phyloP scores from a whole-genome alignment of 352 stramenopile genomes.

The Globisporangium middletonii region DNA sequence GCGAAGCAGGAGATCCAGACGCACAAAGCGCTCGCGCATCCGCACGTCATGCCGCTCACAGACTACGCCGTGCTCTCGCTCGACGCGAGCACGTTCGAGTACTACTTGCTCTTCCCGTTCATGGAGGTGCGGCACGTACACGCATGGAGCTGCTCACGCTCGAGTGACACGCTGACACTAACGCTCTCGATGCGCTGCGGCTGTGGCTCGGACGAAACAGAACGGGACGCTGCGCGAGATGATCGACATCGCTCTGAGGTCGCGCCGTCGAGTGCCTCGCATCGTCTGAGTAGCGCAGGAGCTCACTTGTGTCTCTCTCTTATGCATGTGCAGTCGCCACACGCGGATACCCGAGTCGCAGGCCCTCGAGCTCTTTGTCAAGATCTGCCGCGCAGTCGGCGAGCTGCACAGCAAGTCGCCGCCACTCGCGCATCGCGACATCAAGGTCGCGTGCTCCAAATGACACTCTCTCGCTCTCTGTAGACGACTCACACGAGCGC shows the following conservation, averaged over 20 bases:
- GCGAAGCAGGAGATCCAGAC: constrained; percentile 81
- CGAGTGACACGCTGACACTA: neutral
- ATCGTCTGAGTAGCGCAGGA: neutral
- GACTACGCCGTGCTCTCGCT: constrained; percentile 66
- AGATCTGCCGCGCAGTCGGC: constrained; percentile 72
- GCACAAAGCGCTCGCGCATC: constrained; percentile 65
- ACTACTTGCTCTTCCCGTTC: constrained; percentile 84
- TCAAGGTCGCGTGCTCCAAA: constrained; percentile 42
- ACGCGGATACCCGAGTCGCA: constrained; percentile 56
- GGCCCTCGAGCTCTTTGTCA: constrained; percentile 78
- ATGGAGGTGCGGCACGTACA: constrained; percentile 45
- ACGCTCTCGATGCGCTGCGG: neutral
- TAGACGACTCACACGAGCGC: neutral
- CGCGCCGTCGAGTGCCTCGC: no score
- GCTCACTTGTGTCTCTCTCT: neutral
- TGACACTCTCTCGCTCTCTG: neutral
- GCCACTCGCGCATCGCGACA: constrained; percentile 79
- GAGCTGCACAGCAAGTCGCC: constrained; percentile 71
- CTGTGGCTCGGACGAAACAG: constrained; percentile 16
- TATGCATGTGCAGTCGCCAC: constrained; percentile 13
- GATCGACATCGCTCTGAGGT: constrained; percentile 69
- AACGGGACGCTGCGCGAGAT: constrained; percentile 82
- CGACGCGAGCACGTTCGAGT: constrained; percentile 42
- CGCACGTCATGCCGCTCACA: constrained; percentile 80
- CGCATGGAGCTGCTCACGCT: no score